Base-by-base conservation (phyloP, 164 flowering plant species). In the Echeveria elegans region DNA sequence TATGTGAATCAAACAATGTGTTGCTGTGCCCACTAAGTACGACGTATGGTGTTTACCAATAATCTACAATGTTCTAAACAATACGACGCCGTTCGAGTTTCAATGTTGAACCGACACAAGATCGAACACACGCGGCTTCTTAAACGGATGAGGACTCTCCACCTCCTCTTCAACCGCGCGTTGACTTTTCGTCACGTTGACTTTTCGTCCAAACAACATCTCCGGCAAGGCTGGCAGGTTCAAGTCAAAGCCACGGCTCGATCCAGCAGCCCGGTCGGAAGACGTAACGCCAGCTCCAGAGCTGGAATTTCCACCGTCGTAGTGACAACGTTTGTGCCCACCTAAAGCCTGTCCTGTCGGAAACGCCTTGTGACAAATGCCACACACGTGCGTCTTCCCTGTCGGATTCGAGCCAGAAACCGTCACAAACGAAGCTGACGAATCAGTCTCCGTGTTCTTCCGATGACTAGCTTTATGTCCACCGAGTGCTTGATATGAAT, bases 321-420 rank as follows among this genome's bases (percentile, higher is more conserved):
- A 86, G 83, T 86, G 91, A 62, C 85, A 72, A 14, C 88, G 73
- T 73, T 82, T 85, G 77, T 86, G 91, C 1, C 91, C 91, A 12
- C 91, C 91, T 36, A 86, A 67, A 5, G 91, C 91, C 70, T 86
- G 91, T 1, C 91, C 91, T 30, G 87, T 70, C 28, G 83, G 70
- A 41, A 85, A 86, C 31, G 70, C 43, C 79, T 72, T 82, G 78
- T 79, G 76, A 67, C 91, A 86, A 19, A 85, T 73, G 1, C 83
- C 74, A 56, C 91, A 86, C 77, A 77, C 75, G 75, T 86, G 88
- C 12, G 77, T 30, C 76, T 64, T 76, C 3, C 73, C 78, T 21
- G 67, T 56, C 6, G 70, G 29, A 32, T 12, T 16, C 19, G 11
- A 18, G 15, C 47, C 11, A 11, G 18, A 16, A 16, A 37, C 36